These are phyloP conservation scores for Tylopilus sp. DNA, from an alignment of 768 basidiomycete genomes.

Conservation along the genomic window DNA sequence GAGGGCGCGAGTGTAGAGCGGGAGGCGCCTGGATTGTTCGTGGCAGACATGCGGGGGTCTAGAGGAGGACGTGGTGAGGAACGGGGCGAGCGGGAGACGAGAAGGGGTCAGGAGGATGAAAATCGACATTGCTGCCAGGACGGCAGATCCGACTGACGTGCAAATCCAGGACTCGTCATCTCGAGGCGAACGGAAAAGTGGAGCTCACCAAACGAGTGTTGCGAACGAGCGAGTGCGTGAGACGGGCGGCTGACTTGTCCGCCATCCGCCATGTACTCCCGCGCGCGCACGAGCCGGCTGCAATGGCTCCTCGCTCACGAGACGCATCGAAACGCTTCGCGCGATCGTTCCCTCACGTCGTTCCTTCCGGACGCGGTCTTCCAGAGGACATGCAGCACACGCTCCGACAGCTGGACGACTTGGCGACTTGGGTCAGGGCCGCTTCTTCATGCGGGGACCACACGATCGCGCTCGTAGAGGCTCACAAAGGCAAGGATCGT, in stretches of 20 bases:
- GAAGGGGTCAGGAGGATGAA: constrained; percentile 40
- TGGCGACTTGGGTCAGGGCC: constrained; percentile 26
- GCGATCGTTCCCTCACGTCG: constrained; percentile 3
- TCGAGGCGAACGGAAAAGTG: not conserved
- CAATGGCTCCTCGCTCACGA: too few species aligned
- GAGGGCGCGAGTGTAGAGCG: constrained; percentile 28
- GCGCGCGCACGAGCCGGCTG: too few species aligned
- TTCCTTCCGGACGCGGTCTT: constrained; percentile 13
- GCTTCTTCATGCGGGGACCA: constrained; percentile 17
- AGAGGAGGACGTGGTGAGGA: constrained; percentile 4
- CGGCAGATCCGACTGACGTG: constrained; percentile 62
- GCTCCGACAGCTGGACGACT: constrained; percentile 25
- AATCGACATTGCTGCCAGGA: constrained; percentile 39
- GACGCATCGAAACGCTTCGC: constrained; percentile 20
- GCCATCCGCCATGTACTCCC: not conserved
- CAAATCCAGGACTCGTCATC: constrained; percentile 53
- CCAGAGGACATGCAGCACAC: constrained; percentile 27
- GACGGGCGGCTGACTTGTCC: constrained; percentile 20
- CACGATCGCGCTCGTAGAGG: too few species aligned
- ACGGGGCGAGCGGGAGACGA: not conserved
- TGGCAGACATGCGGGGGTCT: constrained; percentile 20
- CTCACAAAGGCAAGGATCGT: constrained; percentile 28
- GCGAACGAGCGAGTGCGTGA: constrained; percentile 6
- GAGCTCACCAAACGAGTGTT: constrained; percentile 19
- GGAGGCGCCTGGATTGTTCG: constrained; percentile 30